These are phyloP conservation scores for Kodamaea restingae DNA, from an alignment of 805 yeast species.

Conservation along the genomic window DNA sequence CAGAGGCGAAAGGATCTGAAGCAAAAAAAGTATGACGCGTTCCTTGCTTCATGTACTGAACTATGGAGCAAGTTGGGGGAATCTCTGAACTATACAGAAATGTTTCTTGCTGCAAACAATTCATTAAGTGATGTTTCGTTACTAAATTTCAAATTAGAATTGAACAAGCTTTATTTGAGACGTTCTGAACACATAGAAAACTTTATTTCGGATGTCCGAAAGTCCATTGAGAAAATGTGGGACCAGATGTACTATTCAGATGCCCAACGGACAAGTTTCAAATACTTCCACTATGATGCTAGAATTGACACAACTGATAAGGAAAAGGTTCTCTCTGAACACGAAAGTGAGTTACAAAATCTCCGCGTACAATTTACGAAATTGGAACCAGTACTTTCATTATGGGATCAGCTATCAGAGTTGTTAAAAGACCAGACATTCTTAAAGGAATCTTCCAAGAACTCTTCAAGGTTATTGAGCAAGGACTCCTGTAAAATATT, in stretches of 20 bases:
- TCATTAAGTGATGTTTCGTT: slow-evolving; percentile 47
- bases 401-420: slow-evolving; percentile 53
- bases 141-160: slow-evolving; percentile 50
- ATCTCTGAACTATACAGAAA: slow-evolving; percentile 33
- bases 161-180: slow-evolving; percentile 53
- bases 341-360: slow-evolving; percentile 57
- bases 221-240: slow-evolving; percentile 61
- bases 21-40: slow-evolving; percentile 34
- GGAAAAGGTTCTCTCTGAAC: slow-evolving; percentile 57
- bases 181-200: slow-evolving; percentile 63
- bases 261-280: slow-evolving; percentile 47
- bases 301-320: slow-evolving; percentile 40
- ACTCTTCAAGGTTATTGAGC: slow-evolving; percentile 72
- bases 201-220: slow-evolving; percentile 61
- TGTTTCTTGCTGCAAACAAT: slow-evolving; percentile 44
- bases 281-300: slow-evolving; percentile 31
- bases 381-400: slow-evolving; percentile 51
- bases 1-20: slow-evolving; percentile 28
- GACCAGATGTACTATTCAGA: slow-evolving; percentile 53
- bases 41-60: slow-evolving; percentile 37
- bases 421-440: slow-evolving; percentile 57
- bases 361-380: slow-evolving; percentile 48
- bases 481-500: slow-evolving; percentile 76
- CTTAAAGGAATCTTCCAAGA: slow-evolving; percentile 67
- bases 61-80: slow-evolving; percentile 60